A percentile compares a stretch with the other conserved stretches of the same genome.
Conservation (phyloP, 345 rosid genomes). For the Theobroma cacao region DNA sequence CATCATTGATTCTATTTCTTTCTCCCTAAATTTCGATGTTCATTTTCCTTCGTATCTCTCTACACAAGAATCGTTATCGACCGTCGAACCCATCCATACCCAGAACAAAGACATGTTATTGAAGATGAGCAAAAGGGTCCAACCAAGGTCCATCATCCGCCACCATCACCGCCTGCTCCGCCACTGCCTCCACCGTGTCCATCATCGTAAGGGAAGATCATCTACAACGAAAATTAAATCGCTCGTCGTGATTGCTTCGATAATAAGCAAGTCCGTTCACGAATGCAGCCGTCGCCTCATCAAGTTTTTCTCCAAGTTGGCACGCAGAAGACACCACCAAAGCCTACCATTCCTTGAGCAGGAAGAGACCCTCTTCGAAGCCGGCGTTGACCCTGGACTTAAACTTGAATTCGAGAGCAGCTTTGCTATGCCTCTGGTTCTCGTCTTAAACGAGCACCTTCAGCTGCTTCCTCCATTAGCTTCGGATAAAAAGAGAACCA, state of each 20-base stretch:
- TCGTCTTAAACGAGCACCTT: not conserved
- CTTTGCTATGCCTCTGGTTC: not conserved
- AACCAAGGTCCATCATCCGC: not conserved
- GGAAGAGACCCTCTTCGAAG: not conserved
- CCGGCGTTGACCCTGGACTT: not conserved
- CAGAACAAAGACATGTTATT: not conserved
- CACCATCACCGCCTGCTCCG: not conserved
- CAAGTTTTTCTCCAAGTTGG: not conserved
- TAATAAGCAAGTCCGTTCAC: constrained; percentile 6
- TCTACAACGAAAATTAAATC: not conserved
- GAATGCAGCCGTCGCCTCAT: not conserved
- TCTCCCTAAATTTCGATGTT: not conserved
- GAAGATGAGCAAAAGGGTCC: not conserved
- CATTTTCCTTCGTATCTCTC: not conserved
- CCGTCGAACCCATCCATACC: too few relatives aligned
- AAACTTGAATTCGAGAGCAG: not conserved
- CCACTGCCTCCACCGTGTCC: not conserved
- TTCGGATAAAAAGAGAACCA: constrained; percentile 38
- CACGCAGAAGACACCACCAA: not conserved
- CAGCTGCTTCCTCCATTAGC: constrained; percentile 5
- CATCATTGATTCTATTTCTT: not conserved
- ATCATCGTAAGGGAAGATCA: not conserved
- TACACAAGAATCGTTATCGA: not conserved
- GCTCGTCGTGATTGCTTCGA: not conserved
- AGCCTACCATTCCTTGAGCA: not conserved